Evolutionary conservation across 1,139 yeast species (phyloP), one percentile per base, ranked within the genome.

Genomic region (Yamadazyma triangularis): DNA sequence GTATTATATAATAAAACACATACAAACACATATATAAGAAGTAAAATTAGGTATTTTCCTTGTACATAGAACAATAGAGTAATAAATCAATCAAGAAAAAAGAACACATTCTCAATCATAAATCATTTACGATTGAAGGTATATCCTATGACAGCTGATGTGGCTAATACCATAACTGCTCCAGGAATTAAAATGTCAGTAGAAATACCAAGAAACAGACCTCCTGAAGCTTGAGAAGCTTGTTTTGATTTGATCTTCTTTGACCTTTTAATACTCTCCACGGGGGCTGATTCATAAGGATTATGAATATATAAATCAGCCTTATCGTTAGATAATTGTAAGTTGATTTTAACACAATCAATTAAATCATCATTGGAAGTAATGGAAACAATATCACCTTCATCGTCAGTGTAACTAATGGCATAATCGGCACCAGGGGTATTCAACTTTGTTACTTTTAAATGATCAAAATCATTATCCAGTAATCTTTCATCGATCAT

Each of bases 321-420:
- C 51, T 82, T 82, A 26, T 74, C 79, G 29, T 63, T 58, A 13
- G 68, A 64, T 24, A 73, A 56, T 32, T 59, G 60, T 32, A 60
- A 60, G 44, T 80, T 70, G 26, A 82, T 69, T 29, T 61, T 56
- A 16, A 83, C 76, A 50, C 95, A 86, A 40, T 86, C 95, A 14
- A 64, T 45, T 34, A 87, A 66, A 50, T 87, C 95, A 42, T 70
- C 72, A 44, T 81, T 83, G 2, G 86, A 72, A 0, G 93, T 81
- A 25, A 87, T 77, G 2, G 87, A 79, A 15, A 87, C 86, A 4
- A 81, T 60, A 52, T 87, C 96, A 4, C 86, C 85, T 47, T 87
- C 96, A 47, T 87, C 95, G 50, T 87, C 96, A 19, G 79, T 55
- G 46, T 86, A 87, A 39, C 89, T 79, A 29, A 86, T 72, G 1